These are phyloP conservation scores for Inonotus obliquus DNA, from an alignment of 1,284 basidiomycete species.

Conservation along the genomic window DNA sequence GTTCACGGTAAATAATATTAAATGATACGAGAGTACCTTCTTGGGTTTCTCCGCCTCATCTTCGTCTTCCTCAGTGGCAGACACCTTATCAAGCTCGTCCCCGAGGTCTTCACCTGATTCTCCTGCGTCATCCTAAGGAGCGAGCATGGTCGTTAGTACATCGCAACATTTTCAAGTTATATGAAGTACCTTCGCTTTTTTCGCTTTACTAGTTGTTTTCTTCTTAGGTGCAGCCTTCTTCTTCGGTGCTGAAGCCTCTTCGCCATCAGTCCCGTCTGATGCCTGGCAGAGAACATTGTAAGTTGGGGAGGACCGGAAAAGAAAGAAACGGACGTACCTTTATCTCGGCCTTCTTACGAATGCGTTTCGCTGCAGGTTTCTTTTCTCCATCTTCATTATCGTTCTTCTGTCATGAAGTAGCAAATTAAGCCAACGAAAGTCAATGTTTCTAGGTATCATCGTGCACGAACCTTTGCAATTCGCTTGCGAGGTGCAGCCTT, in stretches of 20 bases:
- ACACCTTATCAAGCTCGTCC: slow-evolving; percentile 15
- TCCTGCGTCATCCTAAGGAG: not conserved
- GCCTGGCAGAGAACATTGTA: not conserved
- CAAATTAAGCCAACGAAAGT: not conserved
- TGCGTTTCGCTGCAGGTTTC: slow-evolving; percentile 11
- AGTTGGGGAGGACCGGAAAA: not conserved
- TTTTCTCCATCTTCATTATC: slow-evolving; percentile 18
- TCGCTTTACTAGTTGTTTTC: slow-evolving; percentile 20
- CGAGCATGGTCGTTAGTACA: not conserved
- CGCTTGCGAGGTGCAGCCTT: slow-evolving; percentile 23
- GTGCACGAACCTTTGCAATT: slow-evolving; percentile 5
- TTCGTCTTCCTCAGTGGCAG: slow-evolving; percentile 17
- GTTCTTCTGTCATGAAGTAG: slow-evolving; percentile 10
- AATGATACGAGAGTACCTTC: slow-evolving; percentile 21
- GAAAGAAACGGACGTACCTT: not conserved
- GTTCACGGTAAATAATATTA: not conserved
- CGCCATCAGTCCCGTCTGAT: slow-evolving; percentile 13
- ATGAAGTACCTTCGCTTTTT: not conserved
- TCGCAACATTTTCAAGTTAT: not conserved
- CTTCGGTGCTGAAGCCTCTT: slow-evolving; percentile 30
- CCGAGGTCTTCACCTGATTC: slow-evolving; percentile 19
- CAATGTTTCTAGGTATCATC: not conserved
- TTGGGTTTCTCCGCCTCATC: slow-evolving; percentile 41
- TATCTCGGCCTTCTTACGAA: slow-evolving; percentile 9
- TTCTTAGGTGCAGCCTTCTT: slow-evolving; percentile 27